These are phyloP conservation scores for Coriaria nepalensis DNA, from an alignment of 306 rosid genomes.

Conservation along the genomic window DNA sequence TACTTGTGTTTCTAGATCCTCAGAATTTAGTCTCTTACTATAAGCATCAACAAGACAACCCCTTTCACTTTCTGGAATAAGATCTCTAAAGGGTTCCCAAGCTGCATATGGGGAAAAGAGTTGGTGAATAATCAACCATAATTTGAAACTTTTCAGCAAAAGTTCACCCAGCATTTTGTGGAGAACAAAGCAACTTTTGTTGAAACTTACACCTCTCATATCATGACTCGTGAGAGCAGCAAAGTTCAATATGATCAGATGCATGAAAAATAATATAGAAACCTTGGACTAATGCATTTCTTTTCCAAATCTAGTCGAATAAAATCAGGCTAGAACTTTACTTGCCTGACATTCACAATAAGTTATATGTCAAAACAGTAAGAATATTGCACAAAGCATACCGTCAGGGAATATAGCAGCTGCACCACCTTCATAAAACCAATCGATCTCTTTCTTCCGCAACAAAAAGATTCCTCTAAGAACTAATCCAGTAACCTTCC, in stretches of 20 bases:
- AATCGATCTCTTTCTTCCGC: slow-evolving; percentile 88
- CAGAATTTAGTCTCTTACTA: slow-evolving; percentile 70
- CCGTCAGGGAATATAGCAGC: slow-evolving; percentile 92
- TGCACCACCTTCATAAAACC: slow-evolving; percentile 99
- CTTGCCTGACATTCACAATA: slow-evolving; percentile 1
- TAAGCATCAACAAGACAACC: slow-evolving; percentile 68
- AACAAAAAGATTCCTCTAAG: slow-evolving; percentile 83
- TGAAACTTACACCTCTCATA: neutral
- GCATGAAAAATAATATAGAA: too few species aligned
- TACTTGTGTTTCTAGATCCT: slow-evolving; percentile 64
- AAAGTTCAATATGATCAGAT: too few species aligned
- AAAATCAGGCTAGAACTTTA: too few species aligned
- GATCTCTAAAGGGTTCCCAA: slow-evolving; percentile 89
- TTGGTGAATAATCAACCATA: slow-evolving; percentile 12
- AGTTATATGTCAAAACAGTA: slow-evolving; percentile 4
- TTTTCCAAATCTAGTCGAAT: too few species aligned
- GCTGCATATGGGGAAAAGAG: slow-evolving; percentile 30
- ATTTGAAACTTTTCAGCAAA: neutral
- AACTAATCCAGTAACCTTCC: slow-evolving; percentile 71
- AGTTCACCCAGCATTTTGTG: neutral
- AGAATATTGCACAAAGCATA: slow-evolving; percentile 17
- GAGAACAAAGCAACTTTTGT: neutral
- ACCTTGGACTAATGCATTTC: too few species aligned
- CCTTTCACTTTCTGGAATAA: slow-evolving; percentile 73
- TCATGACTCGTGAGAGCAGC: too few species aligned